These are phyloP conservation scores for Elongisporangium prolatum DNA, from an alignment of 352 stramenopile genomes.

Conservation along the genomic window DNA sequence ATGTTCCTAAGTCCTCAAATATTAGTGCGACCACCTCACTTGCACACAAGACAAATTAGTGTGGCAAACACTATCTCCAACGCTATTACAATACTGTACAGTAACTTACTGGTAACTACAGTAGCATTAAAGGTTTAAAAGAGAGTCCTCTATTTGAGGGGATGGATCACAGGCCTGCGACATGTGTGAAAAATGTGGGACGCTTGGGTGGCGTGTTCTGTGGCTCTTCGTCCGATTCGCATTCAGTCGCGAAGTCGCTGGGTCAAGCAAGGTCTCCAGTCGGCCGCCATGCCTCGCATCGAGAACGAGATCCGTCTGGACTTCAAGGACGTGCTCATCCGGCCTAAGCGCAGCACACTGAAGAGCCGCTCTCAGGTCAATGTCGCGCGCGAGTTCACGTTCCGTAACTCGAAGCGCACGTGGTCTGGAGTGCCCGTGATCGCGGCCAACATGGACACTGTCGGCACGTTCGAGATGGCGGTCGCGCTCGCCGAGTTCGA, in stretches of 20 bases:
- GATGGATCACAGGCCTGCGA: too few relatives aligned
- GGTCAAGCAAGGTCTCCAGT: not conserved
- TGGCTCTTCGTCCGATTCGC: not conserved
- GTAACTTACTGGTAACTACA: too few relatives aligned
- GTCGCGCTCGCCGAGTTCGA: slow-evolving; percentile 68
- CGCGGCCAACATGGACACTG: slow-evolving; percentile 91
- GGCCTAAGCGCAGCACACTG: slow-evolving; percentile 90
- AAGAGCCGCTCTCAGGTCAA: slow-evolving; percentile 85
- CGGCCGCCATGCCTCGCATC: slow-evolving; percentile 71
- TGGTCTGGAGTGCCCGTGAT: slow-evolving; percentile 85
- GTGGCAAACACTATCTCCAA: too few relatives aligned
- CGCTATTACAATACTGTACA: too few relatives aligned
- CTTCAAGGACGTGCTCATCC: slow-evolving; percentile 93
- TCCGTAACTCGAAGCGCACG: slow-evolving; percentile 74
- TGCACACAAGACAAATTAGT: too few relatives aligned
- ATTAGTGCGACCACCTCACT: too few relatives aligned
- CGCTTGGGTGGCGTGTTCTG: too few relatives aligned
- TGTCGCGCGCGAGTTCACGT: slow-evolving; percentile 62
- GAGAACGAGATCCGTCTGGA: slow-evolving; percentile 89
- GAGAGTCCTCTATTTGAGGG: too few relatives aligned
- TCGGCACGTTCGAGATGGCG: slow-evolving; percentile 90
- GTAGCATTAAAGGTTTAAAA: too few relatives aligned
- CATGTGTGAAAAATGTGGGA: too few relatives aligned
- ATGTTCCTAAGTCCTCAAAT: too few relatives aligned
- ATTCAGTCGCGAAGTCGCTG: slow-evolving; percentile 10